Percentiles rank a stretch among this genome's conserved stretches.
These are phyloP conservation scores for Daldinia sp. DNA, from an alignment of 2,329 filamentous ascomycete genomes.

Conservation along the genomic window DNA sequence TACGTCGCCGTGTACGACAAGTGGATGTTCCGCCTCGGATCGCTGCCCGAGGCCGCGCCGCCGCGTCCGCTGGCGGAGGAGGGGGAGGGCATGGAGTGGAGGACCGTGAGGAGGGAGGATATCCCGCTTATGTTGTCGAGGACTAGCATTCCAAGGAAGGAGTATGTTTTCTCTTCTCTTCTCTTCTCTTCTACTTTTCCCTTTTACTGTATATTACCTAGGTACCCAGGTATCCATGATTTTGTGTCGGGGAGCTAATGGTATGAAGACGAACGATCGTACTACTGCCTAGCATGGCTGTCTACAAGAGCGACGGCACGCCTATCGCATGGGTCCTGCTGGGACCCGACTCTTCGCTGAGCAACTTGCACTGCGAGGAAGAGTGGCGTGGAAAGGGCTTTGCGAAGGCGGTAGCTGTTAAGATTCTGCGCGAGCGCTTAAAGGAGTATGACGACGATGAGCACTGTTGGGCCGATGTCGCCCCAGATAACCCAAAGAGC, in stretches of 20 bases:
- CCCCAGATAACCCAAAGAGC: slow-evolving; percentile 70
- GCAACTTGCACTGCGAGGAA: slow-evolving; percentile 71
- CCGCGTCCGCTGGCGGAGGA: slow-evolving; percentile 29
- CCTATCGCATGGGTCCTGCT: slow-evolving; percentile 75
- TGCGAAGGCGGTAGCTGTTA: slow-evolving; percentile 70
- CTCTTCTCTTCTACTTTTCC: background rate
- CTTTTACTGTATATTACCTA: background rate
- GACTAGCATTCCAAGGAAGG: slow-evolving; percentile 68
- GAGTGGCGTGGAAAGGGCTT: slow-evolving; percentile 71
- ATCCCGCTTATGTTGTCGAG: slow-evolving; percentile 66
- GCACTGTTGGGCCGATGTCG: slow-evolving; percentile 73
- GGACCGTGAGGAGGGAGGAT: slow-evolving; percentile 62
- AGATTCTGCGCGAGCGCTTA: slow-evolving; percentile 66
- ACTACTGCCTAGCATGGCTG: slow-evolving; percentile 60
- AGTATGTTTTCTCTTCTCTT: slow-evolving; percentile 55
- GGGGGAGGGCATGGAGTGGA: slow-evolving; percentile 65
- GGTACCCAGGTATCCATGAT: background rate
- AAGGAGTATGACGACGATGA: slow-evolving; percentile 60
- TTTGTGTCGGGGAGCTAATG: background rate
- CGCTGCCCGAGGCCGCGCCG: slow-evolving; percentile 54
- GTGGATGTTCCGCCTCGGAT: slow-evolving; percentile 66
- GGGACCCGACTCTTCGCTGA: slow-evolving; percentile 71
- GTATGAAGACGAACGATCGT: slow-evolving; percentile 56
- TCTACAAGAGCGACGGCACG: slow-evolving; percentile 60
- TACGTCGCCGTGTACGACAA: slow-evolving; percentile 60